Conservation (phyloP, 2,329 filamentous ascomycete species). For the Gnomoniopsis sp. region DNA sequence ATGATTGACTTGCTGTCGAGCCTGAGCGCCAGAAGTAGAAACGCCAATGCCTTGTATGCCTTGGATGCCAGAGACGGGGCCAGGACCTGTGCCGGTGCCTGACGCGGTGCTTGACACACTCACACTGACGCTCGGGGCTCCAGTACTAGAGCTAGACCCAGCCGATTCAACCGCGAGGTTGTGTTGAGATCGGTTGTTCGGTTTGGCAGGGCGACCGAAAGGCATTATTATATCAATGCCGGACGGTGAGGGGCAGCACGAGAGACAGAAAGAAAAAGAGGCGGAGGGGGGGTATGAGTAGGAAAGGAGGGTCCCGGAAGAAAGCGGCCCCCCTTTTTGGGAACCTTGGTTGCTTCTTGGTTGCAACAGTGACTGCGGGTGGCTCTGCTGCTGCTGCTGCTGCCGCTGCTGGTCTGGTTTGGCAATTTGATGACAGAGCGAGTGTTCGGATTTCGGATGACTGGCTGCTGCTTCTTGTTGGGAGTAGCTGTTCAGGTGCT, state of each 20-base stretch:
- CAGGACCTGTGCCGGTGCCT: conserved; percentile 1
- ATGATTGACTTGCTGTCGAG: conserved; percentile 15
- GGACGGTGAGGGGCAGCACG: neutral
- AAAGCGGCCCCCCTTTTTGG: neutral
- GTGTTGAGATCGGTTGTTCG: conserved; percentile 56
- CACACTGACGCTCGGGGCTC: neutral
- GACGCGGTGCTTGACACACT: neutral
- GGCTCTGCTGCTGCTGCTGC: neutral
- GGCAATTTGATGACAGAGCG: neutral
- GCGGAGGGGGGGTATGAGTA: neutral
- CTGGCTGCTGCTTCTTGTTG: neutral
- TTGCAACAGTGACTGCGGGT: neutral
- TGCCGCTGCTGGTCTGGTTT: neutral
- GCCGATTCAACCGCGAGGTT: conserved; percentile 40
- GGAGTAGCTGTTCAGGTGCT: neutral
- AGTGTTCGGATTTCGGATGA: neutral
- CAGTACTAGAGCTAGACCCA: conserved; percentile 1
- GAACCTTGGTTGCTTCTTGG: neutral
- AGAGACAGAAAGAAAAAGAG: neutral
- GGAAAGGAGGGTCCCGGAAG: neutral
- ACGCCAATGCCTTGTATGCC: conserved; percentile 5
- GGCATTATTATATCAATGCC: conserved; percentile 39
- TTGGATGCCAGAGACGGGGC: conserved; percentile 11
- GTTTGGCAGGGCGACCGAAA: conserved; percentile 53
- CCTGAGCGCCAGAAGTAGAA: conserved; percentile 16